Conservation (phyloP, 148 eudicot species). For the Linanthus parryae region DNA sequence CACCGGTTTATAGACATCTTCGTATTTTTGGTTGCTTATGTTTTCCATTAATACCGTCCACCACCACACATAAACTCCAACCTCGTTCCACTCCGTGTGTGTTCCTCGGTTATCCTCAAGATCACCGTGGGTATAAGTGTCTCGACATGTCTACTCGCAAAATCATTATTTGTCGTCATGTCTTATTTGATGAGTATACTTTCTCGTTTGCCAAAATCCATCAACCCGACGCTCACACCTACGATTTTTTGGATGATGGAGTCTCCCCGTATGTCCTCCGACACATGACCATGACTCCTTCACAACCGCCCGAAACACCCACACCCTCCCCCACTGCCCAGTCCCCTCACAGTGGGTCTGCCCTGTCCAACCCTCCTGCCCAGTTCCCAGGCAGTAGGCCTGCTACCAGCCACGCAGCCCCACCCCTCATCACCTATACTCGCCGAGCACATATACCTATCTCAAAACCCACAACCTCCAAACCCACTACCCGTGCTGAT, state of each 20-base stretch:
- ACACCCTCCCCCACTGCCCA: not conserved
- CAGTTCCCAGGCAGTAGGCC: too few relatives aligned
- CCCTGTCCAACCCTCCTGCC: too few relatives aligned
- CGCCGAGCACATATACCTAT: too few relatives aligned
- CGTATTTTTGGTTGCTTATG: constrained; percentile 11
- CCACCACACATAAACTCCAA: constrained; percentile 10
- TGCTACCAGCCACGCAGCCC: too few relatives aligned
- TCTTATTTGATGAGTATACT: constrained; percentile 8
- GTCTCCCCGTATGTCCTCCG: not conserved
- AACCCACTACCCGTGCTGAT: too few relatives aligned
- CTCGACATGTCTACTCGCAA: not conserved
- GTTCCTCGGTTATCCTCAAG: constrained; percentile 4
- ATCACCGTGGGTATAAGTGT: constrained; percentile 9
- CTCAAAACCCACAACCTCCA: too few relatives aligned
- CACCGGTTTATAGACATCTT: constrained; percentile 1
- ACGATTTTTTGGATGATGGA: not conserved
- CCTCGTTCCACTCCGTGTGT: constrained; percentile 13
- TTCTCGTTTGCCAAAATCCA: constrained; percentile 6
- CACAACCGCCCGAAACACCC: not conserved
- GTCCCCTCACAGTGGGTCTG: too few relatives aligned
- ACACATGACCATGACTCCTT: not conserved
- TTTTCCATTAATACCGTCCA: constrained; percentile 8
- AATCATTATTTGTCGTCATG: constrained; percentile 10
- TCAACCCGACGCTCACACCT: not conserved
- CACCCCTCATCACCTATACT: too few relatives aligned